Evolutionary conservation across 1,284 basidiomycete genomes (phyloP), one percentile per base, ranked within the genome.

Genomic region (Ganoderma lingzhi): DNA sequence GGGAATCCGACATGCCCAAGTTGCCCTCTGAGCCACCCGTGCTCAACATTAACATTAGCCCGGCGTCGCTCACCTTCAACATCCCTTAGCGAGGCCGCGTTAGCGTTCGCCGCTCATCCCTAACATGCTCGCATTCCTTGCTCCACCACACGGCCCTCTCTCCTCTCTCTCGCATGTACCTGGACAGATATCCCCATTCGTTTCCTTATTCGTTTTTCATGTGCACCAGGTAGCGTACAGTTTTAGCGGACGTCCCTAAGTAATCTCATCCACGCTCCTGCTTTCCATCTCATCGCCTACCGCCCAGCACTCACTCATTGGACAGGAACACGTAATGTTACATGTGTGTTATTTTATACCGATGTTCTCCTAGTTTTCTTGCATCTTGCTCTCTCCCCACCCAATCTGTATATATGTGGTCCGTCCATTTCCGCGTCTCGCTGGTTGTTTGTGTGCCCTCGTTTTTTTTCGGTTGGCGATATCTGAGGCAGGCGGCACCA

Each of bases 1-100:
- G 71, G 39, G 63, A 71, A 15, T 64, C 71, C n/a, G 68, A 75
- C 45, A 67, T 65, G 37, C 70, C 64, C 23, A 70, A 73, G 41
- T 42, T 75, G 12, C 44, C 74, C 3, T 14, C 74, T 0, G 71
- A 71, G 55, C 76, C 76, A 62, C 76, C 76, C 0, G 70, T 73
- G 30, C 76, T 77, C 5, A 73, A 70, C 66, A 64, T 76, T 58
- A 73, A 74, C 64, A 55, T 77, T 17, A 76, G 74, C 66, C 76
- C 76, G 12, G 70, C 71, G 3, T 71, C 71, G 42, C 67, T 76
- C 42, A 73, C 74, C 8, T 76, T 76, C 70, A 69, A 64, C 63
- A 72, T 76, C 42, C 65, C 73, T 6, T 73, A 74, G 64, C 63
- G 56, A 35, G 53, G 41, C 59, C 14, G 39, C 10, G 39, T 6